Percentiles rank a stretch among this genome's conserved stretches.
phyloP scores from a whole-genome alignment of 352 stramenopile species.

The Phytophthora europaea region DNA sequence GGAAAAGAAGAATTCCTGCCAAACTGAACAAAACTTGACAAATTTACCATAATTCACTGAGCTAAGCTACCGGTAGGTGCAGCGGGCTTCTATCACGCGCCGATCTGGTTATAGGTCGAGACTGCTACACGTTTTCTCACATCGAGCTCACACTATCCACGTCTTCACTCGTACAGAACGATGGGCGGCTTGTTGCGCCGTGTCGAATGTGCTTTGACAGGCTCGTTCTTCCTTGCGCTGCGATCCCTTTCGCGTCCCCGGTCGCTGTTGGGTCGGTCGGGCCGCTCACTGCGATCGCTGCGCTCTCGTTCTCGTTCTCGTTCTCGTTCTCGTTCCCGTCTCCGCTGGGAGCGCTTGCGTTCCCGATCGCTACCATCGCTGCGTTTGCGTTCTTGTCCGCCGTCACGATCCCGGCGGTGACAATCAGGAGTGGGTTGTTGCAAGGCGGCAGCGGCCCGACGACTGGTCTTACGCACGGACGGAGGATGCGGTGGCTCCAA shows the following conservation, averaged over 20 bases:
- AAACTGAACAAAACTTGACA: constrained; percentile 24
- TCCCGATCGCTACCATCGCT: constrained; percentile 22
- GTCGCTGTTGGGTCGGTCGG: constrained; percentile 3
- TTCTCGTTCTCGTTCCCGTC: background rate
- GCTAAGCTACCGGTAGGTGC: constrained; percentile 14
- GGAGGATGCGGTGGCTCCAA: constrained; percentile 18
- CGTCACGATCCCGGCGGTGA: constrained; percentile 19
- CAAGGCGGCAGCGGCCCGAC: constrained; percentile 29
- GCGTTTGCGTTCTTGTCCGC: constrained; percentile 4
- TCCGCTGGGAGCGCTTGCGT: constrained; percentile 10
- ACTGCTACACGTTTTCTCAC: constrained; percentile 23
- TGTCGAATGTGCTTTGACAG: constrained; percentile 27
- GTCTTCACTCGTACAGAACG: constrained; percentile 37
- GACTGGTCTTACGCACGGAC: constrained; percentile 20
- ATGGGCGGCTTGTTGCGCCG: constrained; percentile 30
- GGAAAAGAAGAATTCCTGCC: background rate
- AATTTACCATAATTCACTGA: constrained; percentile 40
- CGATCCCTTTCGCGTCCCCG: constrained; percentile 25
- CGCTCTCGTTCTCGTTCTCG: background rate
- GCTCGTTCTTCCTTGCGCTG: constrained; percentile 25
- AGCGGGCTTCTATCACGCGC: constrained; percentile 38
- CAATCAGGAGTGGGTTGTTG: background rate
- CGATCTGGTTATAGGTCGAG: constrained; percentile 24
- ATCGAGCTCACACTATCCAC: constrained; percentile 15
- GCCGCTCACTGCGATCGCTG: constrained; percentile 3